These are phyloP conservation scores for Cladorrhinum sp. DNA, from an alignment of 2,329 filamentous ascomycete genomes.

Conservation along the genomic window DNA sequence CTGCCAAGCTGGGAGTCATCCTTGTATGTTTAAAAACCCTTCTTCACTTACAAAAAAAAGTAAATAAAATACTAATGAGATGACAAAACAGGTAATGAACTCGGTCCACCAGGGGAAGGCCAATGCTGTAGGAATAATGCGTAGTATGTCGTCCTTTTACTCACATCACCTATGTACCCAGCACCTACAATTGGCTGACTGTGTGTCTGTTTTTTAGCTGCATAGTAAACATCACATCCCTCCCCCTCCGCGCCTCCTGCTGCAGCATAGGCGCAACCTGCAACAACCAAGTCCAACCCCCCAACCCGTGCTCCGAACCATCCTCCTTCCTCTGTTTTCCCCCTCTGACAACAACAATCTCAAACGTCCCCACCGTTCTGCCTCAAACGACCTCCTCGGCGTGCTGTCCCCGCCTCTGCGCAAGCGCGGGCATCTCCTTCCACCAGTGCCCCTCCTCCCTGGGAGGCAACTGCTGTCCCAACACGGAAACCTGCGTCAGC, in stretches of 20 bases:
- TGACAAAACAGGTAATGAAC: constrained; percentile 19
- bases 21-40: neutral
- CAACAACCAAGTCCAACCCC: constrained; percentile 19
- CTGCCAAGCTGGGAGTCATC: neutral
- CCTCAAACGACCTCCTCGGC: constrained; percentile 9
- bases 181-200: too few relatives aligned
- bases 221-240: constrained; percentile 30
- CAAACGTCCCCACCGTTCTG: constrained; percentile 16
- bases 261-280: constrained; percentile 33
- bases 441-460: constrained; percentile 34
- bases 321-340: constrained; percentile 31
- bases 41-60: neutral
- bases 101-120: constrained; percentile 16
- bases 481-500: constrained; percentile 24
- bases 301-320: constrained; percentile 27
- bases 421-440: too few relatives aligned
- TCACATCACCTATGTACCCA: too few relatives aligned
- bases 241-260: constrained; percentile 27
- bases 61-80: neutral
- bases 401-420: constrained; percentile 36
- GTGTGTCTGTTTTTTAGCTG: too few relatives aligned
- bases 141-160: constrained; percentile 22
- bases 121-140: constrained; percentile 21
- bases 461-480: constrained; percentile 30
- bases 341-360: constrained; percentile 29